These are phyloP conservation scores for Phytophthora aleatoria DNA, from an alignment of 352 stramenopile genomes.

Conservation along the genomic window DNA sequence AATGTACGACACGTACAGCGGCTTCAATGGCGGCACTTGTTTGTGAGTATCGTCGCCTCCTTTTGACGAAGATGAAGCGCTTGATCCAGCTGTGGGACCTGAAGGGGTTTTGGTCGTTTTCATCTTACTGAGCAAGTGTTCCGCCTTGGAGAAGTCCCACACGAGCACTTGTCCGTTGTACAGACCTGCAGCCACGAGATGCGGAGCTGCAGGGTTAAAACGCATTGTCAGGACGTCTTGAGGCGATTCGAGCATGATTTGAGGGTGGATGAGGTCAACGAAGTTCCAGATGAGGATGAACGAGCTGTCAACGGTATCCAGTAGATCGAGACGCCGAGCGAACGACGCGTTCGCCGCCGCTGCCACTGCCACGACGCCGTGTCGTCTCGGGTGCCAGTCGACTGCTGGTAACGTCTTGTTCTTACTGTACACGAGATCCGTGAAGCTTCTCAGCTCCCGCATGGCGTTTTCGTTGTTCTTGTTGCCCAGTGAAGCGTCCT, in stretches of 20 bases:
- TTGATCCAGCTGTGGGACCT: constrained; percentile 12
- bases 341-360: constrained; percentile 82
- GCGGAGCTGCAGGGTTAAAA: constrained; percentile 89
- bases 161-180: constrained; percentile 92
- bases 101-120: constrained; percentile 48
- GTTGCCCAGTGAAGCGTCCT: constrained; percentile 61
- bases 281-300: constrained; percentile 96
- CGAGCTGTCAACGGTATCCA: constrained; percentile 81
- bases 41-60: constrained; percentile 60
- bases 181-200: constrained; percentile 80
- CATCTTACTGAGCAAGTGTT: constrained; percentile 65
- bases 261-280: constrained; percentile 92
- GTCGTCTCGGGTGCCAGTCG: constrained; percentile 91
- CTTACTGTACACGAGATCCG: constrained; percentile 94
- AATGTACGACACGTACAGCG: constrained; percentile 83
- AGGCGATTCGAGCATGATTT: constrained; percentile 92
- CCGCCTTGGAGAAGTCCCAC: constrained; percentile 90
- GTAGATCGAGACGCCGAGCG: constrained; percentile 76
- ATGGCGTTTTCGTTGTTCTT: constrained; percentile 90
- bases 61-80: constrained; percentile 24
- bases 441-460: constrained; percentile 93
- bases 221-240: constrained; percentile 90
- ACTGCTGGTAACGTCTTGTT: constrained; percentile 89
- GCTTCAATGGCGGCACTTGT: constrained; percentile 72
- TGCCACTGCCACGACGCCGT: constrained; percentile 88